These are phyloP conservation scores for Gillenia trifoliata DNA, from an alignment of 306 rosid species.

Conservation along the genomic window DNA sequence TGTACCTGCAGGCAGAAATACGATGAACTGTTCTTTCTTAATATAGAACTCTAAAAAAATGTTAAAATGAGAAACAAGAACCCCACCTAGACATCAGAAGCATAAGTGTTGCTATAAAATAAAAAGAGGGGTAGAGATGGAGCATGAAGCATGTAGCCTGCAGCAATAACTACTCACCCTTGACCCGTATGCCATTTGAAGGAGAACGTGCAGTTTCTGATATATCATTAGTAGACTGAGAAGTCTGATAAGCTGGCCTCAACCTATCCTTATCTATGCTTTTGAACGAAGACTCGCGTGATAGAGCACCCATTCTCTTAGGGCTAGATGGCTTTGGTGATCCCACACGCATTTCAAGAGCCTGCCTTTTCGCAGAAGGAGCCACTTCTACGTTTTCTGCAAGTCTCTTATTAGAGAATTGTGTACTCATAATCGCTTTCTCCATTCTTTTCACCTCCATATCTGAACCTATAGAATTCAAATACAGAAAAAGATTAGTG, in stretches of 20 bases:
- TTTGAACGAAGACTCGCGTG: slow-evolving; percentile 65
- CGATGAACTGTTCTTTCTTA: neutral
- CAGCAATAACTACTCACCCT: slow-evolving; percentile 37
- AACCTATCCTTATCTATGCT: slow-evolving; percentile 53
- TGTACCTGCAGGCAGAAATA: slow-evolving; percentile 44
- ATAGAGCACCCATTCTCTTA: slow-evolving; percentile 36
- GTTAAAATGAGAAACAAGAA: neutral
- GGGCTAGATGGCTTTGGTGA: slow-evolving; percentile 73
- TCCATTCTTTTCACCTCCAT: slow-evolving; percentile 29
- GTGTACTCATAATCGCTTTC: slow-evolving; percentile 37
- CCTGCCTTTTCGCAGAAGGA: slow-evolving; percentile 58
- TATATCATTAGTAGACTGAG: slow-evolving; percentile 31
- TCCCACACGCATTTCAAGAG: slow-evolving; percentile 50
- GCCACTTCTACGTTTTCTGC: slow-evolving; percentile 49
- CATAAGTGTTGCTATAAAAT: neutral
- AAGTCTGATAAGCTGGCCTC: slow-evolving; percentile 39
- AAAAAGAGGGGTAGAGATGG: neutral
- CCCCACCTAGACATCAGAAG: neutral
- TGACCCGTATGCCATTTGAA: slow-evolving; percentile 32
- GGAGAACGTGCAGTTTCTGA: slow-evolving; percentile 42
- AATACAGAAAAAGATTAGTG: slow-evolving; percentile 2
- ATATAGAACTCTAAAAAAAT: neutral
- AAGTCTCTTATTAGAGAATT: slow-evolving; percentile 56
- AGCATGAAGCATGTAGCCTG: neutral
- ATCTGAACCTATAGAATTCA: slow-evolving; percentile 24